Conservation (phyloP, 371 early-diverging fungal species). For the Sporodiniella umbellata region DNA sequence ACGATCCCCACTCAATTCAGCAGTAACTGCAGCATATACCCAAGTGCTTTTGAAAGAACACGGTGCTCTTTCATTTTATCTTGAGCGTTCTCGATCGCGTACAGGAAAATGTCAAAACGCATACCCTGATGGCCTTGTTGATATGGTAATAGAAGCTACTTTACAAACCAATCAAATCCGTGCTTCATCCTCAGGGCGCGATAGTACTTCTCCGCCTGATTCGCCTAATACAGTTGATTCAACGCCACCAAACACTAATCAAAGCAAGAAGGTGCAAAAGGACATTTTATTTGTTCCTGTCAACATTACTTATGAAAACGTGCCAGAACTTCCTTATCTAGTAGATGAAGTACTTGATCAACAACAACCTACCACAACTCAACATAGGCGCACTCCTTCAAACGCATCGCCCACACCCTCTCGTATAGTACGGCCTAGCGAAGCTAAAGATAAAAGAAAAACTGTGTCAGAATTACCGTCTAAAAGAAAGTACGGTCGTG, state of each 20-base stretch:
- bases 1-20: constrained; percentile 44
- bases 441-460: constrained; percentile 43
- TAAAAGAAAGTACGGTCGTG: constrained; percentile 33
- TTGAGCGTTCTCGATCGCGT: constrained; percentile 42
- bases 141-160: constrained; percentile 50
- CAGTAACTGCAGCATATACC: constrained; percentile 47
- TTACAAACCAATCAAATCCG: constrained; percentile 40
- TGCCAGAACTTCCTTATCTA: constrained; percentile 40
- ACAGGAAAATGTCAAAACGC: constrained; percentile 43
- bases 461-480: constrained; percentile 16
- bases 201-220: constrained; percentile 36
- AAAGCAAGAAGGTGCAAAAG: constrained; percentile 15
- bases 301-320: constrained; percentile 46
- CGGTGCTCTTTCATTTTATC: constrained; percentile 33
- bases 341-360: constrained; percentile 44
- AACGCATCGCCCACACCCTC: neutral
- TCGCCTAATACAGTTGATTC: constrained; percentile 32
- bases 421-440: constrained; percentile 33
- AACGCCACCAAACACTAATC: neutral
- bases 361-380: constrained; percentile 21
- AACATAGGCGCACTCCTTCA: constrained; percentile 4
- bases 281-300: constrained; percentile 46
- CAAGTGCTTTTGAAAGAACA: constrained; percentile 45
- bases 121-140: constrained; percentile 42
- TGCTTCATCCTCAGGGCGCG: constrained; percentile 8